Base-by-base conservation (phyloP, 2,329 filamentous ascomycete species). In the Fusarium brevicatenulatum region DNA sequence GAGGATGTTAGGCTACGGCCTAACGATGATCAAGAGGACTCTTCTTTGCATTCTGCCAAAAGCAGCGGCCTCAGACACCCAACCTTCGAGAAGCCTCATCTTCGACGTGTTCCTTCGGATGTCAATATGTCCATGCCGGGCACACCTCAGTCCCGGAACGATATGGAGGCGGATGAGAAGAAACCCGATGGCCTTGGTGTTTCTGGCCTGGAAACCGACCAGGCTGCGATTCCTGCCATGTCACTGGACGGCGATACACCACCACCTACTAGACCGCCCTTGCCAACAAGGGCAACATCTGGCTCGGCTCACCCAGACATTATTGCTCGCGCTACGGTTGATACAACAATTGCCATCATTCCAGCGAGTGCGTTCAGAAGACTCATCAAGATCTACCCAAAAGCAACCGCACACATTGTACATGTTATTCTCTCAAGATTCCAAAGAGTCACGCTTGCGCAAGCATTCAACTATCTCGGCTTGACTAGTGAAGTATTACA, bases 331-430 rank as follows among this genome's bases (percentile, higher is more conserved):
- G 96, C 96, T 10, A 97, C 95, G 21, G 93, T 97, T 30, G 97
- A 99, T 80, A 99, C 96, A 0, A 99, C 97, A 0, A 98, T 99
- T 82, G 96, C 96, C 10, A 97, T 99, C 72, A 99, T 99, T 64
- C 97, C 97, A 3, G 96, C 96, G 2, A 97, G 95, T 79, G 97
- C 96, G 7, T 99, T 99, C 77, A 91, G 95, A 59, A 91, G 97
- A 13, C 86, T 99, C 58, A 99, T 97, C 56, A 91, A 94, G 78
- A 92, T 98, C 30, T 99, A 98, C 77, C 96, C 96, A 15, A 97
- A 97, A 83, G 95, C 97, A 15, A 98, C 96, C 5, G 92, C 96
- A 4, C 97, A 99, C 78, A 98, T 99, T 72, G 95, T 99, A 10
- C 96, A 99, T 79, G 95, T 99, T 50, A 99, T 99, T 69, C 84